Evolutionary conservation across 2,329 filamentous ascomycete genomes (phyloP), one percentile per base, ranked within the genome.

Genomic region (Lachnellula occidentalis): DNA sequence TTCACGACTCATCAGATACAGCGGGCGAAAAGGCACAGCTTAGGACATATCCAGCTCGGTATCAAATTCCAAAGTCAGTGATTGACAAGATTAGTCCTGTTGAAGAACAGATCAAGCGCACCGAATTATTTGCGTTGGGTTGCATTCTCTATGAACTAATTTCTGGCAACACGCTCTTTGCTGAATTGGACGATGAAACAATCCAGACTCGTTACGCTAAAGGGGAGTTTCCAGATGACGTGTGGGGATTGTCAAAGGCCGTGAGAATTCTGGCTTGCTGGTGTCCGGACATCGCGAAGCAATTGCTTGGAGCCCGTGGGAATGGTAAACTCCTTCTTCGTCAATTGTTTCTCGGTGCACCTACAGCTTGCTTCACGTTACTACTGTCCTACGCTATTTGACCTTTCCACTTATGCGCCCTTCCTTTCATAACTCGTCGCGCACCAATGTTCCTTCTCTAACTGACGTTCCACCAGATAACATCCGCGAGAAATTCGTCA

Each of bases 111-210:
- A 51, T 57, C 8, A 14, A 51, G 14, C 59, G 59, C 1, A 47
- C 50, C 42, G 58, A 60, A 43, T 43, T 53, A 17, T 61, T 61
- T 48, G 59, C 59, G 22, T 46, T 61, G 15, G 59, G 57, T 27
- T 24, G 53, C 19, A 11, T 61, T 15, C 24, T 61, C 12, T 61
- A 60, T 31, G 22, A 60, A 36, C 17, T 61, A 8, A 17, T 61
- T 34, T 55, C 54, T 15, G 53, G 54, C 15, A 57, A 54, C 49
- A 27, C 50, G 45, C 5, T 57, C n/a, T 54, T 56, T 17, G n/a
- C 17, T 2, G 43, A 42, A 7, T 21, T 45, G 36, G 24, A 45
- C 5, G 48, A 48, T 19, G 46, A 58, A 34, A 5, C 46, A 11
- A 54, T 58, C 37, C 34, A 51, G 14, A 45, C 51, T 45, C 21